Conservation (phyloP, 2,329 filamentous ascomycete species). For the Didymellaceae sp. region DNA sequence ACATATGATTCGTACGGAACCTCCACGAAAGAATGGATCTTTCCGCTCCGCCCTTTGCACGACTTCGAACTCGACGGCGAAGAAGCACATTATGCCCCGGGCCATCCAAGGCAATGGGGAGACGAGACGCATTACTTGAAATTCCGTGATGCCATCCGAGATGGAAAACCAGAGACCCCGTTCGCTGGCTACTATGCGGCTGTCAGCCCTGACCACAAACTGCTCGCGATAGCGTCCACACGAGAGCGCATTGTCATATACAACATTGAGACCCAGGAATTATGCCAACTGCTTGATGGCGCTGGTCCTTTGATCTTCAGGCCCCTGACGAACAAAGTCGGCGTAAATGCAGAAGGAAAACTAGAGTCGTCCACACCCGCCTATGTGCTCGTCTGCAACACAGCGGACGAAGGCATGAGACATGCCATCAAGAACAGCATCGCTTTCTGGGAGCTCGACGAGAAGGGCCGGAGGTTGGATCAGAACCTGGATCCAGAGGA, state of each 20-base stretch:
- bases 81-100: constrained; percentile 22
- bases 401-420: constrained; percentile 2
- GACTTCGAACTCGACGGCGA: constrained; percentile 24
- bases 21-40: constrained; percentile 21
- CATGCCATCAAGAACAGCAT: constrained; percentile 15
- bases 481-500: constrained; percentile 38
- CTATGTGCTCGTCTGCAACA: constrained; percentile 32
- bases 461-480: constrained; percentile 33
- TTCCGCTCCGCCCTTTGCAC: constrained; percentile 20
- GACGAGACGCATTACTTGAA: constrained; percentile 17
- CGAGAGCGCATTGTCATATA: constrained; percentile 27
- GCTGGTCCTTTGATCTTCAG: constrained; percentile 25
- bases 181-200: constrained; percentile 19
- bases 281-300: constrained; percentile 35
- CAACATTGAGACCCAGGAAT: constrained; percentile 28
- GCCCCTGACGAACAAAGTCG: constrained; percentile 2
- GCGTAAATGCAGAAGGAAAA: neutral
- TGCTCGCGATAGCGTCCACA: constrained; percentile 32
- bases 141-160: constrained; percentile 11
- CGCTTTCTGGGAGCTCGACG: constrained; percentile 38
- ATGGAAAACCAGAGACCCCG: neutral
- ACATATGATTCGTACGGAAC: constrained; percentile 12
- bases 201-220: constrained; percentile 30
- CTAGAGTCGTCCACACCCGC: constrained; percentile 9
- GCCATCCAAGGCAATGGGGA: constrained; percentile 27